These are phyloP conservation scores for Cyclotella distinguenda DNA, from an alignment of 108 stramenopile species.

Conservation along the genomic window DNA sequence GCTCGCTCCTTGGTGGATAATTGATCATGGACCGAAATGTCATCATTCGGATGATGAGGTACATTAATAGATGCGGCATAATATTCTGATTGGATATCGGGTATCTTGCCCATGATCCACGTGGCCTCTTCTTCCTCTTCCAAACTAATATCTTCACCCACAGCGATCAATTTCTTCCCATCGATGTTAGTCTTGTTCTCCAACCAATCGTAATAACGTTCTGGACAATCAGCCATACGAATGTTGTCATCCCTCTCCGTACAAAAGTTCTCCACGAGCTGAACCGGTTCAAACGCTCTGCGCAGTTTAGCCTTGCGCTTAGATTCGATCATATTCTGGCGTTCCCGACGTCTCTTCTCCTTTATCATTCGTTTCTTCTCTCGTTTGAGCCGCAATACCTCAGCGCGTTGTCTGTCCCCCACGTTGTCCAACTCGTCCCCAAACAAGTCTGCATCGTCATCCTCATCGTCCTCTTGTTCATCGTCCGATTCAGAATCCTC, in stretches of 20 bases:
- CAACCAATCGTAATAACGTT: slow-evolving; percentile 79
- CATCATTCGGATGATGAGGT: slow-evolving; percentile 14
- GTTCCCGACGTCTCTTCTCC: slow-evolving; percentile 57
- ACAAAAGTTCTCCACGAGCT: slow-evolving; percentile 88
- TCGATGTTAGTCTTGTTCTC: slow-evolving; percentile 46
- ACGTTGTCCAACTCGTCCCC: slow-evolving; percentile 56
- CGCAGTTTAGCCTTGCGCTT: slow-evolving; percentile 77
- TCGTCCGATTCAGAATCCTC: slow-evolving; percentile 45
- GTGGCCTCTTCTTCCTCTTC: slow-evolving; percentile 78
- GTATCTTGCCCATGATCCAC: slow-evolving; percentile 81
- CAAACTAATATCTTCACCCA: slow-evolving; percentile 46
- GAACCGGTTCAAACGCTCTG: slow-evolving; percentile 85
- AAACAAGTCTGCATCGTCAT: slow-evolving; percentile 49
- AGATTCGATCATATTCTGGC: slow-evolving; percentile 49
- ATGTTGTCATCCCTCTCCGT: slow-evolving; percentile 89
- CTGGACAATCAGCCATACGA: slow-evolving; percentile 68
- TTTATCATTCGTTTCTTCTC: slow-evolving; percentile 67
- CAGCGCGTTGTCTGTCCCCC: slow-evolving; percentile 60
- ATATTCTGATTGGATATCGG: slow-evolving; percentile 66
- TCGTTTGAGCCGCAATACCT: slow-evolving; percentile 73
- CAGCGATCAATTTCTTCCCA: slow-evolving; percentile 11
- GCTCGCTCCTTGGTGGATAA: slow-evolving; percentile 49
- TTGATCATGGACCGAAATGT: slow-evolving; percentile 37
- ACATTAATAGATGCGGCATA: slow-evolving; percentile 27
- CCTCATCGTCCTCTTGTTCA: slow-evolving; percentile 37